A percentile compares a stretch with the other conserved stretches of the same genome.
phyloP scores from a whole-genome alignment of 2,329 filamentous ascomycete genomes.

The Taxawa tesnikishii region DNA sequence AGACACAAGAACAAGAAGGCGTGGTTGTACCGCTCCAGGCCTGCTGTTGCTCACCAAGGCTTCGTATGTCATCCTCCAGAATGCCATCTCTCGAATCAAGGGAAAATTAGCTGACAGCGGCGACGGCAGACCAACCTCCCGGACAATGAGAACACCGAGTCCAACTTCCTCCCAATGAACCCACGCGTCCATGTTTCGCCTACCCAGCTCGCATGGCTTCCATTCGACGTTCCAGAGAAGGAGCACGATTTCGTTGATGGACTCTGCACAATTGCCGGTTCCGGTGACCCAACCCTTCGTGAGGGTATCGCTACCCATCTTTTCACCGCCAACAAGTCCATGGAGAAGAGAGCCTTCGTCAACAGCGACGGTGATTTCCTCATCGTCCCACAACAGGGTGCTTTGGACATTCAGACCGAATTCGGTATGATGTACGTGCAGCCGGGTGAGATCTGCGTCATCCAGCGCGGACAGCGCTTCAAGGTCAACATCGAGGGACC shows the following conservation, averaged over 20 bases:
- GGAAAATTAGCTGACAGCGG: neutral
- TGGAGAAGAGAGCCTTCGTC: conserved; percentile 33
- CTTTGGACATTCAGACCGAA: conserved; percentile 25
- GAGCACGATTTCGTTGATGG: conserved; percentile 35
- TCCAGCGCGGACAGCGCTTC: conserved; percentile 26
- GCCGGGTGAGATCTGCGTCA: conserved; percentile 26
- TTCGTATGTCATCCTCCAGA: conserved; percentile 7
- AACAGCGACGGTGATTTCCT: conserved; percentile 29
- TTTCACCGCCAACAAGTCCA: conserved; percentile 34
- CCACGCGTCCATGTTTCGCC: conserved; percentile 34
- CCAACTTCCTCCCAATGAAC: conserved; percentile 35
- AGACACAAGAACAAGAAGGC: conserved; percentile 29
- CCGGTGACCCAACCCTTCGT: conserved; percentile 36
- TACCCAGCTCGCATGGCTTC: conserved; percentile 36
- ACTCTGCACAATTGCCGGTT: conserved; percentile 37
- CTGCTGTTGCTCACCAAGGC: conserved; percentile 29
- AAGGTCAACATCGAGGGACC: conserved; percentile 24
- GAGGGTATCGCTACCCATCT: conserved; percentile 38
- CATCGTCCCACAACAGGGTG: conserved; percentile 24
- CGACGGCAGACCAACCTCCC: conserved; percentile 7
- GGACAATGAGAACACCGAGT: conserved; percentile 19
- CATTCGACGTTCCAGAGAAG: conserved; percentile 25
- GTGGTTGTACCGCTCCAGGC: conserved; percentile 32
- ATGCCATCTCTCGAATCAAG: no score
- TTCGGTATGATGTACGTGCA: conserved; percentile 26